Base-by-base conservation (phyloP, 2,329 filamentous ascomycete genomes). In the Fusarium poae region DNA sequence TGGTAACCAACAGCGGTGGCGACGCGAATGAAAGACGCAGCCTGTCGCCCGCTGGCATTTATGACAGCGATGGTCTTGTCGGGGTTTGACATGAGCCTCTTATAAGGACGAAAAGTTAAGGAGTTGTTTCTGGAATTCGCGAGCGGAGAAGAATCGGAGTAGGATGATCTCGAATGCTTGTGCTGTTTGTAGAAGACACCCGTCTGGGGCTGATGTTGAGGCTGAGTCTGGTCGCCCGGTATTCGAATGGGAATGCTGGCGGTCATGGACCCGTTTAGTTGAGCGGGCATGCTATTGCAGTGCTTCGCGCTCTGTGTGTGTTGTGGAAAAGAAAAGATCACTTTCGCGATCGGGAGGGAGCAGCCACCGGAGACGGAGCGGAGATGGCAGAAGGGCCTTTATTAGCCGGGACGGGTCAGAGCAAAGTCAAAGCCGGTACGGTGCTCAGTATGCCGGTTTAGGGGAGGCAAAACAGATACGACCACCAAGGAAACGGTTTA, bases 41-140 rank as follows among this genome's bases (percentile, higher is more conserved):
- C 94, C 84, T 99, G 96, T 74, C 96, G 92, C 76, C 96, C 96
- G 78, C 93, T 95, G 77, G 93, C 93, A 82, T 98, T 98, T 82
- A 98, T 94, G 77, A 97, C 91, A 77, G 94, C 95, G 76, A 97
- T 93, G 57, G 92, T 96, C 83, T 94, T 96, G 77, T 87, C 85
- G 44, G 86, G 86, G 30, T 83, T 82, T 62, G 85, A 84, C 81
- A 86, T 88, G 71, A 85, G 81, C 71, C 87, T 83, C 78, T 89
- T 89, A 46, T 84, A 79, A 18, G 87, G 86, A 21, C 87, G 86
- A 72, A 88, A 88, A n/a, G 83, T 88, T 62, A 88, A 72, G 23
- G 86, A 89, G 71, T 87, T 88, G 71, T 88, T 89, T 70, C 86
- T 81, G 18, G 86, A 86, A 60, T 73, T 76, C 53, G 82, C 79